Conservation (phyloP, 2,329 filamentous ascomycete genomes). For the Penicillium sp. region DNA sequence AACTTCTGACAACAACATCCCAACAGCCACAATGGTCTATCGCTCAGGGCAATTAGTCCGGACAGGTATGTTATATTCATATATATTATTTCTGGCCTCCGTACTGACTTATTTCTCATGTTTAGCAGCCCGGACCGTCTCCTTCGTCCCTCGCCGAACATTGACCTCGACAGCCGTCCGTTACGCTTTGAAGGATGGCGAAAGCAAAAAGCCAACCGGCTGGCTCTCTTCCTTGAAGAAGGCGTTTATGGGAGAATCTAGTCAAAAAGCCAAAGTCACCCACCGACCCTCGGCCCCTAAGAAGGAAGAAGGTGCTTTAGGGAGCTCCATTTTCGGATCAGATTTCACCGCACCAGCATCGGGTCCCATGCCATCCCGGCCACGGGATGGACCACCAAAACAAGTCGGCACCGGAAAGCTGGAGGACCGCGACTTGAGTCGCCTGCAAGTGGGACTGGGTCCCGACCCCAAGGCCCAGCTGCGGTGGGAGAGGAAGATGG, state of each 20-base stretch:
- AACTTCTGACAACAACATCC: slow-evolving; percentile 18
- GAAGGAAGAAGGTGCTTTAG: slow-evolving; percentile 37
- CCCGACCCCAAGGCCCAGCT: slow-evolving; percentile 70
- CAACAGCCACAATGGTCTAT: slow-evolving; percentile 41
- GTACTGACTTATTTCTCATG: neutral
- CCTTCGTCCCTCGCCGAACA: slow-evolving; percentile 38
- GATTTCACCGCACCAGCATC: slow-evolving; percentile 27
- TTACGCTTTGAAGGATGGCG: slow-evolving; percentile 29
- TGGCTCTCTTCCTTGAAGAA: slow-evolving; percentile 36
- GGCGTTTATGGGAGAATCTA: slow-evolving; percentile 31
- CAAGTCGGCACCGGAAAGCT: slow-evolving; percentile 18
- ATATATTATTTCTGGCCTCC: neutral
- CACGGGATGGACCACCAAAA: slow-evolving; percentile 16
- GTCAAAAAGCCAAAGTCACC: slow-evolving; percentile 30
- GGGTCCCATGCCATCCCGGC: slow-evolving; percentile 28
- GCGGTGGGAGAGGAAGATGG: slow-evolving; percentile 79
- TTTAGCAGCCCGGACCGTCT: slow-evolving; percentile 32
- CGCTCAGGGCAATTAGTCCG: slow-evolving; percentile 40
- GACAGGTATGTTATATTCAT: slow-evolving; percentile 30
- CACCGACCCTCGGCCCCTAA: slow-evolving; percentile 28
- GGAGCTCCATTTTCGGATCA: slow-evolving; percentile 45
- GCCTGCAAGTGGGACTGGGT: slow-evolving; percentile 65
- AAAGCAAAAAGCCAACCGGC: slow-evolving; percentile 22
- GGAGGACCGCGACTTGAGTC: slow-evolving; percentile 46
- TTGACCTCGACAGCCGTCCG: slow-evolving; percentile 33